Evolutionary conservation across 371 early-diverging fungal species (phyloP), one percentile per base, ranked within the genome.

Genomic region (Mortierella sp.): DNA sequence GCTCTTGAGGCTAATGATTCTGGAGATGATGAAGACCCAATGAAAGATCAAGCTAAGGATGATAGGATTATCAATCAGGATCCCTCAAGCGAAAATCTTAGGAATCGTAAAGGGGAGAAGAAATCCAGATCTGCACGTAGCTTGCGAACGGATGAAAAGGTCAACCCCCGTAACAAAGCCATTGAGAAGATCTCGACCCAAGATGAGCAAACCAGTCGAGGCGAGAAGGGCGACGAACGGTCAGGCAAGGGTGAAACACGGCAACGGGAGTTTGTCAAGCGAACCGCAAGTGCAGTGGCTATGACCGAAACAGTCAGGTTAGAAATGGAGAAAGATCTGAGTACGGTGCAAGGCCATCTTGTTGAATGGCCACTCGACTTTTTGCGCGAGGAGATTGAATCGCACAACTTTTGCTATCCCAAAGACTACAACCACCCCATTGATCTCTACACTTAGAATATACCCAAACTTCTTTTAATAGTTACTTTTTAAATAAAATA

Each of bases 291-390:
- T 54, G 81, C 75, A 9, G 47, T 71, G 45, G 81, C 72, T 2
- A 54, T 61, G 32, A 59, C 75, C 9, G 67, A 66, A 7, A 75
- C 70, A 40, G 70, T 70, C 6, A 61, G 74, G 2, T 4, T 74
- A 26, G 75, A 70, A 26, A 80, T 80, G 75, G 81, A 80, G 54
- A 71, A 42, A 15, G 72, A 80, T 23, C 69, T 89, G 60, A 74
- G 79, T 61, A 70, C 54, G 23, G 83, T 89, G 17, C 76, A 82
- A 12, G 89, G 89, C 4, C 86, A 89, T 22, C 53, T 89, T 53
- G 90, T 89, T 3, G 85, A 83, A 23, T 86, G 87, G 76, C 90
- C 90, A 22, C 80, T 88, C 10, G 84, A 89, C 63, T 89, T 89
- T 43, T 70, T 89, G 57, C 72, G 83, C n/a, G 67, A 85, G 8